A percentile compares a stretch with the other conserved stretches of the same genome.
Conservation (phyloP, 2,329 filamentous ascomycete species). For the Stachybotrys chartarum region DNA sequence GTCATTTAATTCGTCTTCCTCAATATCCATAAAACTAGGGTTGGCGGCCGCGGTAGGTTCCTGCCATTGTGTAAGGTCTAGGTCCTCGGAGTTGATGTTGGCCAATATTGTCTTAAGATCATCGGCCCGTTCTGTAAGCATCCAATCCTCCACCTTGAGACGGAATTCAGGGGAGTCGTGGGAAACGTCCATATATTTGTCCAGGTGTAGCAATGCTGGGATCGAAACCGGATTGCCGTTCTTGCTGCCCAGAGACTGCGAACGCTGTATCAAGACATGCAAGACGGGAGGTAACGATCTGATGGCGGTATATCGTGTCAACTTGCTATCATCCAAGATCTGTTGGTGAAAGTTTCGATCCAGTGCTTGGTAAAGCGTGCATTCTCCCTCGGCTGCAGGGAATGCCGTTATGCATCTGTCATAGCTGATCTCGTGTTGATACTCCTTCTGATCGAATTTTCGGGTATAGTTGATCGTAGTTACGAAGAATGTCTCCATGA, state of each 20-base stretch:
- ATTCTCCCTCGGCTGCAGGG: slow-evolving; percentile 38
- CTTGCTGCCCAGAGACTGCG: slow-evolving; percentile 66
- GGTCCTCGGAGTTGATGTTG: slow-evolving; percentile 8
- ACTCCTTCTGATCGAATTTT: slow-evolving; percentile 37
- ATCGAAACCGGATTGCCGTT: slow-evolving; percentile 72
- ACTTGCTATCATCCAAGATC: slow-evolving; percentile 59
- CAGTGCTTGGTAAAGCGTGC: slow-evolving; percentile 75
- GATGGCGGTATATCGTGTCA: slow-evolving; percentile 62
- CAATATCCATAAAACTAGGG: slow-evolving; percentile 9
- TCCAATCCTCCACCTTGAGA: slow-evolving; percentile 66
- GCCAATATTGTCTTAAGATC: slow-evolving; percentile 37
- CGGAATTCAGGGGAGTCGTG: slow-evolving; percentile 54
- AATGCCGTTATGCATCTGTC: slow-evolving; percentile 58
- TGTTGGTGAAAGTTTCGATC: slow-evolving; percentile 81
- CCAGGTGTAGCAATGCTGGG: slow-evolving; percentile 76
- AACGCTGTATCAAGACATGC: slow-evolving; percentile 83
- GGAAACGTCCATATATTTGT: slow-evolving; percentile 73
- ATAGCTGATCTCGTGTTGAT: slow-evolving; percentile 40
- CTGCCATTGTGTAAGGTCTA: neutral
- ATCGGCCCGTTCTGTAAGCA: slow-evolving; percentile 58
- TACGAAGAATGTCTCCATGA: slow-evolving; percentile 65
- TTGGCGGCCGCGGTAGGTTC: neutral
- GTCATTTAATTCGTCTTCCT: slow-evolving; percentile 1
- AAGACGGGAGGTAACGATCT: slow-evolving; percentile 74
- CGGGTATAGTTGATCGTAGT: slow-evolving; percentile 53